phyloP scores from a whole-genome alignment of 192 early-diverging fungal species.

The Endogone sp. region DNA sequence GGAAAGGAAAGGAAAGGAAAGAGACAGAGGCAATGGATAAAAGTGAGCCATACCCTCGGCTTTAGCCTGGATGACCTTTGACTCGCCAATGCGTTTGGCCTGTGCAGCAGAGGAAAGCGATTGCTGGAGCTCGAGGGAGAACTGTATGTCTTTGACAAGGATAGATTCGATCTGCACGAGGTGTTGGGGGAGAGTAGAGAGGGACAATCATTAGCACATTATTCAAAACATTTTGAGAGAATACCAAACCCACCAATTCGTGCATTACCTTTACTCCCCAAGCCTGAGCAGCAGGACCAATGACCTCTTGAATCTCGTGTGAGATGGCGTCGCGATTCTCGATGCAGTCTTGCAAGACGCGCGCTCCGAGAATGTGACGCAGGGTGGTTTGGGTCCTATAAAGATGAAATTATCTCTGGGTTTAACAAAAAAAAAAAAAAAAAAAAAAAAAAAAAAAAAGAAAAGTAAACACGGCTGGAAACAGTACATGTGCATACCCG shows the following conservation, averaged over 20 bases:
- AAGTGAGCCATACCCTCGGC: constrained; percentile 39
- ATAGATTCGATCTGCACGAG: constrained; percentile 41
- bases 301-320: constrained; percentile 78
- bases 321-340: constrained; percentile 89
- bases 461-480: no score
- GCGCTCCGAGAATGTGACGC: constrained; percentile 76
- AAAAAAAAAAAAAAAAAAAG: no score
- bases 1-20: not conserved
- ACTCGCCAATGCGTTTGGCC: constrained; percentile 84
- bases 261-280: constrained; percentile 76
- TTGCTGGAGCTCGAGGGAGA: constrained; percentile 73
- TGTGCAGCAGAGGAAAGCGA: constrained; percentile 86
- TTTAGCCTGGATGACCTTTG: constrained; percentile 70
- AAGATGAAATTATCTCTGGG: no score
- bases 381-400: constrained; percentile 82
- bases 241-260: not conserved
- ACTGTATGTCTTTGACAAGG: constrained; percentile 54
- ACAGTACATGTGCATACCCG: no score
- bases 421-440: no score
- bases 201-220: constrained; percentile 25
- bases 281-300: constrained; percentile 66
- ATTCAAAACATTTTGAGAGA: not conserved
- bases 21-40: constrained; percentile 20
- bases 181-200: constrained; percentile 15
- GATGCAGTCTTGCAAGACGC: constrained; percentile 82